Evolutionary conservation across 129 eudicot species (phyloP).

Genomic region (Chrysanthemum seticuspe): DNA sequence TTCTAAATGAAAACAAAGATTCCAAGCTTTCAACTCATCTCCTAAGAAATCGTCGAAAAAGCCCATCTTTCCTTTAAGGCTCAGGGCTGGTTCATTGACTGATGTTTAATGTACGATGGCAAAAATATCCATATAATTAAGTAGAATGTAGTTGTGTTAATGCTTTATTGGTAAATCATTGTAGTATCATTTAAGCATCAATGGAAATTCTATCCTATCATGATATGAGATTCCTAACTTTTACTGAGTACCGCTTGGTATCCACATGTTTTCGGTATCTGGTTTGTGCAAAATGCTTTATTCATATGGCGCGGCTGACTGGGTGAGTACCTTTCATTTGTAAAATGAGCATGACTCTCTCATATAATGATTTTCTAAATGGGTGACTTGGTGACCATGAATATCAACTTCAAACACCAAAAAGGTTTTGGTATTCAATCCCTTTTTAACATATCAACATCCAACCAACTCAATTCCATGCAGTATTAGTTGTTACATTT

Average conservation of each 20-base stretch:
- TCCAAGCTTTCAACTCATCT: conserved; percentile 42
- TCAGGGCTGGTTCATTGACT: conserved; percentile 49
- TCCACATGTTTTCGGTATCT: not conserved
- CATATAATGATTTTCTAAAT: too few species aligned
- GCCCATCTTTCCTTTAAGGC: conserved; percentile 40
- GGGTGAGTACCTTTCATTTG: too few species aligned
- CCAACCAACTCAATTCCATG: too few species aligned
- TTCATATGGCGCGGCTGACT: not conserved
- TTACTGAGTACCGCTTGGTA: not conserved
- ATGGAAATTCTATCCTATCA: not conserved
- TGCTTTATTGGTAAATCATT: not conserved
- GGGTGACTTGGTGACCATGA: too few species aligned
- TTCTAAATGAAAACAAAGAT: conserved; percentile 40
- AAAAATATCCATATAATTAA: not conserved
- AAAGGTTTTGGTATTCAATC: too few species aligned
- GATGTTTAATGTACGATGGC: not conserved
- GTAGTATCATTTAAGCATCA: not conserved
- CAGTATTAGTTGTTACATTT: too few species aligned
- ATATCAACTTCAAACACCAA: too few species aligned
- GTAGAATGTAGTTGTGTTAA: not conserved
- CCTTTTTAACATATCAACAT: too few species aligned
- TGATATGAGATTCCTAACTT: not conserved
- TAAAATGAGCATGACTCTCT: too few species aligned
- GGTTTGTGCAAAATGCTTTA: not conserved
- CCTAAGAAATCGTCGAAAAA: conserved; percentile 25